Base-by-base conservation (phyloP, 2,329 filamentous ascomycete genomes). In the Botryotinia convoluta region DNA sequence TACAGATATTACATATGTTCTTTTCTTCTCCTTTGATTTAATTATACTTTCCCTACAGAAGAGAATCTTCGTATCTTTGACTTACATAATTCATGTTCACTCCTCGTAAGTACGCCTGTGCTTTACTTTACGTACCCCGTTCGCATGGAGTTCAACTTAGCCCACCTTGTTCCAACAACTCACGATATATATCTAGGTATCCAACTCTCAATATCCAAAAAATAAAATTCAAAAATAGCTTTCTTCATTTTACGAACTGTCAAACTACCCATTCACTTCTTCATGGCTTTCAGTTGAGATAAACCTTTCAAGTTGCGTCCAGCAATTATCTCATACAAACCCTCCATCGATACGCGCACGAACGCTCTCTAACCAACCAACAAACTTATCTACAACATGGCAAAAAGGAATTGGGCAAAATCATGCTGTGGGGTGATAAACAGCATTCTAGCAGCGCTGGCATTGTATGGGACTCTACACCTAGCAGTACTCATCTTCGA, bases 401-500 rank as follows among this genome's bases (percentile, higher is more conserved):
- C 77, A 14, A 81, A 79, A 74, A 78, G 73, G 37, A 60, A 61
- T 62, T 75, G 73, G 32, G 62, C 71, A 20, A 78, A 76, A 68
- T 78, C 76, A 73, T 73, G 74, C 39, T 79, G 74, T 59, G 77
- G 77, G 3, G 79, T 80, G 14, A 32, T 79, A 39, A 79, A 80
- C 73, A 81, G 79, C 71, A 74, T 81, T 32, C 44, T 80, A 22
- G 76, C 75, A 32, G 79, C 79, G 16, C 76, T 78, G 16, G 74
- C 72, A 32, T 74, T 80, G 35, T 81, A 81, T 74, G 74, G 73
- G 0, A 72, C 78, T 42, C 74, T 81, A 32, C 80, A 80, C 72
- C n/a, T 80, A 22, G 69, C 71, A 8, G 78, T 78, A 10, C 63
- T 79, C 37, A 72, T 79, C 14, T 77, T 76, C 60, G 77, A 80